These are phyloP conservation scores for Hypoxylon lienhwacheense DNA, from an alignment of 495 filamentous ascomycete genomes.

Conservation along the genomic window DNA sequence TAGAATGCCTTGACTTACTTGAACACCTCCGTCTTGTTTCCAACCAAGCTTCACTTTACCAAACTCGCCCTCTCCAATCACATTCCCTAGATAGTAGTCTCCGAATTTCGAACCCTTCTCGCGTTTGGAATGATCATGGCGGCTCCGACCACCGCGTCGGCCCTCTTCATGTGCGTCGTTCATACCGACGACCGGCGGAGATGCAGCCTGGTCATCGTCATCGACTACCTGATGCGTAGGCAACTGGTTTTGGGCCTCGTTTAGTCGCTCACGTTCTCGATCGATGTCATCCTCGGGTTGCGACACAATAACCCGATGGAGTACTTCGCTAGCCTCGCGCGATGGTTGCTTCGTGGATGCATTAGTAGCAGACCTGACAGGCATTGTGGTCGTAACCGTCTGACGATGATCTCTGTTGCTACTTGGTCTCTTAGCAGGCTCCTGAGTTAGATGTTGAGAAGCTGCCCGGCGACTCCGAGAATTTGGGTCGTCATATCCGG, in stretches of 20 bases:
- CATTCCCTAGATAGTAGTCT: conserved; percentile 92
- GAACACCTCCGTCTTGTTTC: conserved; percentile 90
- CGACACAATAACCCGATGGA: conserved; percentile 75
- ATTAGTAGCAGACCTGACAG: conserved; percentile 43
- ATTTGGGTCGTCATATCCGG: conserved; percentile 44
- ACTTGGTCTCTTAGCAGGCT: conserved; percentile 49
- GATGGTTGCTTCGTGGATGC: conserved; percentile 52
- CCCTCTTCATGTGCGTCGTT: conserved; percentile 61
- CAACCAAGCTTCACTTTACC: conserved; percentile 99
- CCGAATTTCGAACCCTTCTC: conserved; percentile 89
- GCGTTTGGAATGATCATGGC: conserved; percentile 70
- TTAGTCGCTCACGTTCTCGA: conserved; percentile 71
- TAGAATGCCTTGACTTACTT: conserved; percentile 49
- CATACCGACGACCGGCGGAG: conserved; percentile 57
- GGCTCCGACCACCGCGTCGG: conserved; percentile 64
- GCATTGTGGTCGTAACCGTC: conserved; percentile 45
- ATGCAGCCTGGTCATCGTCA: conserved; percentile 54
- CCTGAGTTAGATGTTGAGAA: conserved; percentile 46
- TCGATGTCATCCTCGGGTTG: conserved; percentile 79
- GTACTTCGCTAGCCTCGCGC: conserved; percentile 68
- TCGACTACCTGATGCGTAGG: conserved; percentile 34
- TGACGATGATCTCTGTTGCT: conserved; percentile 54
- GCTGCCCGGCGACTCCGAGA: conserved; percentile 53
- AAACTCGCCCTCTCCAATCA: conserved; percentile 98
- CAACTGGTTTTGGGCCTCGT: conserved; percentile 59